These are phyloP conservation scores for Amesomyces nigricolor DNA, from an alignment of 2,329 filamentous ascomycete species.

Conservation along the genomic window DNA sequence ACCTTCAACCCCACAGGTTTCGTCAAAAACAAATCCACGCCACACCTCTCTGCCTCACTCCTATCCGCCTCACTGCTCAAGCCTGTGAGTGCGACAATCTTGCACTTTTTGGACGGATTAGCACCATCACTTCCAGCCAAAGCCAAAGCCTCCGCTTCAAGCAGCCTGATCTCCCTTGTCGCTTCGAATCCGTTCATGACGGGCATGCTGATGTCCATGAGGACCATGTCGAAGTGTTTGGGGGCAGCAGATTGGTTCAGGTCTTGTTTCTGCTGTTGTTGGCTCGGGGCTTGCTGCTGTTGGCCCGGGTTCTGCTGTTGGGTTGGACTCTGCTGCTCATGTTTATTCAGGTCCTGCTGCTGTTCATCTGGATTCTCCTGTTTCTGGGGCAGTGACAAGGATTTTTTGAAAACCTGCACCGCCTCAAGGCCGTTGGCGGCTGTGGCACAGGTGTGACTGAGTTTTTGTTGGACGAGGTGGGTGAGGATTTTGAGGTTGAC, in stretches of 20 bases:
- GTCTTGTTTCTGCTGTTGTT: too few relatives aligned
- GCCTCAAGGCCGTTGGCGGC: slow-evolving; percentile 45
- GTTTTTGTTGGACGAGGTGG: slow-evolving; percentile 33
- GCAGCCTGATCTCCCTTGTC: slow-evolving; percentile 26
- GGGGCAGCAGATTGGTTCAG: too few relatives aligned
- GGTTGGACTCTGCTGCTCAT: too few relatives aligned
- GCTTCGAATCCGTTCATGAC: slow-evolving; percentile 31
- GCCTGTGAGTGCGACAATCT: slow-evolving; percentile 43
- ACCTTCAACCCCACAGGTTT: slow-evolving; percentile 40
- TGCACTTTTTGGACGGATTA: slow-evolving; percentile 1
- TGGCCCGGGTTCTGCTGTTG: slow-evolving; percentile 15
- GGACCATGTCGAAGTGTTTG: slow-evolving; percentile 36
- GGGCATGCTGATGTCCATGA: slow-evolving; percentile 41
- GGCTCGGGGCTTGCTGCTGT: too few relatives aligned
- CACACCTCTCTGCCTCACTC: slow-evolving; percentile 41
- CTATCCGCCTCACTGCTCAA: slow-evolving; percentile 39
- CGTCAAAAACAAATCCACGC: slow-evolving; percentile 43
- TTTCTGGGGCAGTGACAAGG: slow-evolving; percentile 1
- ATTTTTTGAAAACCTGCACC: slow-evolving; percentile 37
- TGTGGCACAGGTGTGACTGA: slow-evolving; percentile 36
- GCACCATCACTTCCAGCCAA: neutral
- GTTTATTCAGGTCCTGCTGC: slow-evolving; percentile 23
- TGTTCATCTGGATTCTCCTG: too few relatives aligned
- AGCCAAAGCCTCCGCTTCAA: slow-evolving; percentile 21
- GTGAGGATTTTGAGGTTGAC: slow-evolving; percentile 38